Conservation (phyloP, 495 filamentous ascomycete species). For the Amorphotheca resinae region DNA sequence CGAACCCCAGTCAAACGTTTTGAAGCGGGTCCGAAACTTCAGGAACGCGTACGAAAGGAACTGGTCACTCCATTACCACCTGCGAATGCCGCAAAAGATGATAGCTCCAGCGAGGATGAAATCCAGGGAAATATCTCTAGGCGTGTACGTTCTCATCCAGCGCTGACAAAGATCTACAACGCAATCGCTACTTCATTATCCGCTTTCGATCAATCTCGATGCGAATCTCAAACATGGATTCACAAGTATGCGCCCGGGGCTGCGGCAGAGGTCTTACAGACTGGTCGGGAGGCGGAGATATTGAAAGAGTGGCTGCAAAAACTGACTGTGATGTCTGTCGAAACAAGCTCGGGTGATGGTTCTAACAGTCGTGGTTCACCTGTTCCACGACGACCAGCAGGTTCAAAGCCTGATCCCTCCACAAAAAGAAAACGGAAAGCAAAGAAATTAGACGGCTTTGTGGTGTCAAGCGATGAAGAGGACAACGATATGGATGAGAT, state of each 20-base stretch:
- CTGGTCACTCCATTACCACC: slow-evolving; percentile 4
- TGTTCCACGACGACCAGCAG: slow-evolving; percentile 16
- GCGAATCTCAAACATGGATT: slow-evolving; percentile 61
- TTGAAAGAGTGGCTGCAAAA: slow-evolving; percentile 76
- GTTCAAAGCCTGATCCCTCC: slow-evolving; percentile 27
- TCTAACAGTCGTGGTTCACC: slow-evolving; percentile 16
- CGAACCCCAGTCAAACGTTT: slow-evolving; percentile 35
- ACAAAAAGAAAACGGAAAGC: slow-evolving; percentile 54
- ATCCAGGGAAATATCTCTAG: slow-evolving; percentile 3
- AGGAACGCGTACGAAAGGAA: slow-evolving; percentile 25
- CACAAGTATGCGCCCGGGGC: slow-evolving; percentile 75
- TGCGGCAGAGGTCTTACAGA: slow-evolving; percentile 65
- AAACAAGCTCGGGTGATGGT: slow-evolving; percentile 36
- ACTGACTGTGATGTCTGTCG: slow-evolving; percentile 61
- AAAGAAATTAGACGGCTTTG: slow-evolving; percentile 69
- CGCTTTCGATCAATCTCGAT: slow-evolving; percentile 69
- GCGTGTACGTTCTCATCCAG: slow-evolving; percentile 33
- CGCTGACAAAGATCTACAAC: slow-evolving; percentile 46
- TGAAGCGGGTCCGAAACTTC: slow-evolving; percentile 36
- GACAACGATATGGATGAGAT: slow-evolving; percentile 61
- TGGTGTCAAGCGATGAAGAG: slow-evolving; percentile 78
- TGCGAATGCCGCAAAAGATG: background rate
- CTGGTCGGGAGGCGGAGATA: slow-evolving; percentile 54
- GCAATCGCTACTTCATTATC: slow-evolving; percentile 48
- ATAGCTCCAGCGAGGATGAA: slow-evolving; percentile 13